Percentiles rank a stretch among this genome's conserved stretches.
These are phyloP conservation scores for Hsuehochloa calcarea DNA, from an alignment of 176 grass and related monocot genomes.

Conservation along the genomic window DNA sequence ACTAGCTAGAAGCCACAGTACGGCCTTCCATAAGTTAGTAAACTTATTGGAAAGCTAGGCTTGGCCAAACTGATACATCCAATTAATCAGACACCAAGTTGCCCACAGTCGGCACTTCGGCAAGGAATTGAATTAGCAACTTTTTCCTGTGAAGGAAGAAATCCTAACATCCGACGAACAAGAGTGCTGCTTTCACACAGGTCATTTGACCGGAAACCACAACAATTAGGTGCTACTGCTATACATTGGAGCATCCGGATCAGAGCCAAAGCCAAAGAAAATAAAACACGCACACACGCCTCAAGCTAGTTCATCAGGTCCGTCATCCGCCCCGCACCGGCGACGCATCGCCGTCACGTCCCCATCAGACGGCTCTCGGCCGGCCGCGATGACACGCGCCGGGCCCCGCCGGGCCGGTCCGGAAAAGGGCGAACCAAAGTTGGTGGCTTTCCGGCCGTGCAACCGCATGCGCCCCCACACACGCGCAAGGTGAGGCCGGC, in stretches of 20 bases:
- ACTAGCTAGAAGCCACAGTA: background rate
- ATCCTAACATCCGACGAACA: background rate
- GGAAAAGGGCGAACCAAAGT: slow-evolving; percentile 24
- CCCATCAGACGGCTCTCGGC: background rate
- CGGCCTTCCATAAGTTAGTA: background rate
- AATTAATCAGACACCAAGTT: background rate
- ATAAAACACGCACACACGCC: background rate
- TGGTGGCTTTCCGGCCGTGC: slow-evolving; percentile 14
- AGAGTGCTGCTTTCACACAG: background rate
- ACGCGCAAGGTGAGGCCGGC: background rate
- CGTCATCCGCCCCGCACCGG: background rate
- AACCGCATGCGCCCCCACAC: slow-evolving; percentile 8
- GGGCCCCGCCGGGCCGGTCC: slow-evolving; percentile 14
- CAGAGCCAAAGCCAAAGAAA: background rate
- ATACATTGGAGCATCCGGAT: background rate
- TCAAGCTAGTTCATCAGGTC: background rate
- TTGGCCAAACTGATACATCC: background rate
- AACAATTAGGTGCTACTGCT: background rate
- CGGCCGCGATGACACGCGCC: slow-evolving; percentile 9
- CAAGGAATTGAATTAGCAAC: background rate
- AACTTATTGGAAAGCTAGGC: background rate
- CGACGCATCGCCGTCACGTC: background rate
- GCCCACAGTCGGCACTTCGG: background rate
- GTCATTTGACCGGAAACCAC: background rate
- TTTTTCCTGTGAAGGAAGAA: background rate